Conservation (phyloP, 148 eudicot genomes). For the Arbutus unedo region DNA sequence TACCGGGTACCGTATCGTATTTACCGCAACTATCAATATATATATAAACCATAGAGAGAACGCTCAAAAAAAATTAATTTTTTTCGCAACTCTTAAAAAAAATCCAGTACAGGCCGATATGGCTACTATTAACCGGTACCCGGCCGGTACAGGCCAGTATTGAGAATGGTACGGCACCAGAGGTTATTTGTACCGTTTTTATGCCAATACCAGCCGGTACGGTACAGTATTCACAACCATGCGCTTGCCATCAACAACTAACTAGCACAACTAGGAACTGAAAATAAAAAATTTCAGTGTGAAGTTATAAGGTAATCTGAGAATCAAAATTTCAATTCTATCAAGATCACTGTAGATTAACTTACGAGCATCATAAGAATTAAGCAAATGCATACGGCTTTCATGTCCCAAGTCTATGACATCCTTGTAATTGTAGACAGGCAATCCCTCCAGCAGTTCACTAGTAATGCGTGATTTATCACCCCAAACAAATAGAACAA, state of each 20-base stretch:
- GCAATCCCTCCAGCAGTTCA: conserved; percentile 35
- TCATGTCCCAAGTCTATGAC: conserved; percentile 66
- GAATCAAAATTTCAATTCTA: not conserved
- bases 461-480: conserved; percentile 55
- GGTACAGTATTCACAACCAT: no score
- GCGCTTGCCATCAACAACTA: not conserved
- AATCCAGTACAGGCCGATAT: no score
- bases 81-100: no score
- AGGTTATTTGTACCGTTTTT: no score
- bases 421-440: conserved; percentile 62
- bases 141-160: no score
- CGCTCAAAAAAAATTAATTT: no score
- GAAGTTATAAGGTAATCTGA: not conserved
- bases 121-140: no score
- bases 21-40: no score
- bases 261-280: not conserved
- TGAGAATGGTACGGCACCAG: no score
- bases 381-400: conserved; percentile 52
- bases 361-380: conserved; percentile 78
- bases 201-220: no score
- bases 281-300: not conserved
- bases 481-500: conserved; percentile 85
- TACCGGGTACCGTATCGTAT: no score
- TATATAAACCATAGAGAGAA: no score
- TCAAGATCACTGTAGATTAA: conserved; percentile 11